Evolutionary conservation across 2,329 filamentous ascomycete genomes (phyloP), one percentile per base, ranked within the genome.

Genomic region (Arthrobotrys musiformis): DNA sequence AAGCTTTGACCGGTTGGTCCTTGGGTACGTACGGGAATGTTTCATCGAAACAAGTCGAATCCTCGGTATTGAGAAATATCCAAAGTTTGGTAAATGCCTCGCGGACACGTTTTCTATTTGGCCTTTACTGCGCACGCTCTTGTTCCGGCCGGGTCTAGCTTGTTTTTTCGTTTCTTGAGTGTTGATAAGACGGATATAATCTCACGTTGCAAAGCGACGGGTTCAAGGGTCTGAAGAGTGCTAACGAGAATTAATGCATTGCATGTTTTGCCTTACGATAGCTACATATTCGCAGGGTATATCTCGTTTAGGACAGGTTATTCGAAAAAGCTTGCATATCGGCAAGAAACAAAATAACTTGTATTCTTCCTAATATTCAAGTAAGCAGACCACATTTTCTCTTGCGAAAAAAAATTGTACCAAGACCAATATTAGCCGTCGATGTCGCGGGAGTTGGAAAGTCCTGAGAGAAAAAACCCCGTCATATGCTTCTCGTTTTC

Each of bases 351-450:
- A 19, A 40, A 26, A 42, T 6, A 19, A 1, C 15, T 42, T 42
- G 40, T 15, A 58, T 37, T 58, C 48, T 58, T 40, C 30, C 54
- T 58, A 58, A 40, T 58, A 58, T 58, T 26, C 33, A 26, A 22
- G 22, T 40, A 58, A 58, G 54, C 54, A 58, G 54, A 58, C 54
- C 33, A 58, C 54, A 58, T 58, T 4, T 24, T 35, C 11, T 3
- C 28, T 48, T 17, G 6, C 1, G 15, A n/a, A 40, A 40, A n/a
- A 26, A 15, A 35, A 61, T n/a, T n/a, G n/a, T 66, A 73, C 69
- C 69, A 73, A 73, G 69, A 56, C 69, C 52, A 60, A 66, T 50
- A 66, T 73, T 73, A 73, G 60, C 69, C 69, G 69, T 73, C 60
- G 50, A 67, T 61, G 50, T 50, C 69, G 60, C 60, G 42, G 22